Conservation (phyloP, 2,329 filamentous ascomycete species). For the Cladosporium halotolerans region DNA sequence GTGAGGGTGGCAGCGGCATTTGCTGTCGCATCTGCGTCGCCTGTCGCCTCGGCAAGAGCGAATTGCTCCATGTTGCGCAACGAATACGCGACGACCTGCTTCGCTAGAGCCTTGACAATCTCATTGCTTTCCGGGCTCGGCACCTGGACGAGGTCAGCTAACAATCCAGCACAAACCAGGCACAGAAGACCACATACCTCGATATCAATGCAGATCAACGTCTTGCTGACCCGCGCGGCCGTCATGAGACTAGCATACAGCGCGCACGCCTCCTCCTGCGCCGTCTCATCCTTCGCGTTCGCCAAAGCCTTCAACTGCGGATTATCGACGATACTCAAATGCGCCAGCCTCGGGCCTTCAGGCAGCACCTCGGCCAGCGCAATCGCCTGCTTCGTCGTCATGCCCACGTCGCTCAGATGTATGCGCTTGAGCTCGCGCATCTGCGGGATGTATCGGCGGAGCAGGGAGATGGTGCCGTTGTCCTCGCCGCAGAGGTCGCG, state of each 20-base stretch:
- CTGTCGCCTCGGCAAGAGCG: constrained; percentile 57
- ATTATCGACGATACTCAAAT: constrained; percentile 84
- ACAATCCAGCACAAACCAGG: neutral
- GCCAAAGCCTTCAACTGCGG: constrained; percentile 63
- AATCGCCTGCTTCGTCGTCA: constrained; percentile 84
- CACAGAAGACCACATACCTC: constrained; percentile 46
- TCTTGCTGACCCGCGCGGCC: constrained; percentile 74
- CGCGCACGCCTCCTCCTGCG: constrained; percentile 88
- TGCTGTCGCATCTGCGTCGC: constrained; percentile 31
- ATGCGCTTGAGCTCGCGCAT: constrained; percentile 73
- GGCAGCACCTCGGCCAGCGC: constrained; percentile 84
- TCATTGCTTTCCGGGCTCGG: constrained; percentile 77
- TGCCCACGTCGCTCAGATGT: constrained; percentile 75
- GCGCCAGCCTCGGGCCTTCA: constrained; percentile 72
- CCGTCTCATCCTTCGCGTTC: constrained; percentile 67
- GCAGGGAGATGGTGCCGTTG: constrained; percentile 39
- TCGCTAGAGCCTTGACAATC: constrained; percentile 83
- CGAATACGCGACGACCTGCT: constrained; percentile 91
- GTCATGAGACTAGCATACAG: constrained; percentile 87
- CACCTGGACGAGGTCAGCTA: constrained; percentile 34
- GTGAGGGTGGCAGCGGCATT: constrained; percentile 39
- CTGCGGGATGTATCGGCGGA: constrained; percentile 80
- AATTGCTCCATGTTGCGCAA: constrained; percentile 82
- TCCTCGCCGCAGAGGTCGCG: constrained; percentile 58
- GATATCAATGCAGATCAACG: constrained; percentile 83